Conservation (phyloP, 306 rosid genomes). For the Vigna reflexopilosa region DNA sequence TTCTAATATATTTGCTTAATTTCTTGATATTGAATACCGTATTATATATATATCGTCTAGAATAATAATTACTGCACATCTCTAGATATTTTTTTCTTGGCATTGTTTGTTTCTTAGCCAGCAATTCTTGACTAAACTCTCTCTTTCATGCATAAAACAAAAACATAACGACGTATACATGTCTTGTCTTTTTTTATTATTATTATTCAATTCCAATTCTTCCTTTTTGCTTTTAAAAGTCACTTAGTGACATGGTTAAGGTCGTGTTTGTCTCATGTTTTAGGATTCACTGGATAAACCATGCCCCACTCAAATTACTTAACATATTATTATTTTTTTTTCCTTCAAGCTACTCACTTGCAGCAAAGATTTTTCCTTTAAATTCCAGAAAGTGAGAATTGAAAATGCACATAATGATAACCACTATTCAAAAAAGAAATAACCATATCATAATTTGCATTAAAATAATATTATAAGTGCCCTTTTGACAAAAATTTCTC, state of each 20-base stretch:
- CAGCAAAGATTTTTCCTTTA: not conserved
- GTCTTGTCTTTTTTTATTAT: not conserved
- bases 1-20: no score
- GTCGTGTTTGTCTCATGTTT: not conserved
- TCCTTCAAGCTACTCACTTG: no score
- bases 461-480: not conserved
- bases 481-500: slow-evolving; percentile 27
- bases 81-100: no score
- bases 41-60: no score
- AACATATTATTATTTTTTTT: no score
- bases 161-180: not conserved
- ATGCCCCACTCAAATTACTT: not conserved
- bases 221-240: not conserved
- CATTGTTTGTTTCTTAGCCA: no score
- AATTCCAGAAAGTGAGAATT: not conserved
- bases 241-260: not conserved
- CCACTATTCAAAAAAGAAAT: slow-evolving; percentile 13
- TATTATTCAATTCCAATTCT: not conserved
- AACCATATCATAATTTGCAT: slow-evolving; percentile 7
- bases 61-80: no score
- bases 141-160: no score
- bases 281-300: not conserved
- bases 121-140: no score
- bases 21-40: no score
- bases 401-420: not conserved